phyloP scores from a whole-genome alignment of 2,329 filamentous ascomycete species.

The Neospermospora avenae region DNA sequence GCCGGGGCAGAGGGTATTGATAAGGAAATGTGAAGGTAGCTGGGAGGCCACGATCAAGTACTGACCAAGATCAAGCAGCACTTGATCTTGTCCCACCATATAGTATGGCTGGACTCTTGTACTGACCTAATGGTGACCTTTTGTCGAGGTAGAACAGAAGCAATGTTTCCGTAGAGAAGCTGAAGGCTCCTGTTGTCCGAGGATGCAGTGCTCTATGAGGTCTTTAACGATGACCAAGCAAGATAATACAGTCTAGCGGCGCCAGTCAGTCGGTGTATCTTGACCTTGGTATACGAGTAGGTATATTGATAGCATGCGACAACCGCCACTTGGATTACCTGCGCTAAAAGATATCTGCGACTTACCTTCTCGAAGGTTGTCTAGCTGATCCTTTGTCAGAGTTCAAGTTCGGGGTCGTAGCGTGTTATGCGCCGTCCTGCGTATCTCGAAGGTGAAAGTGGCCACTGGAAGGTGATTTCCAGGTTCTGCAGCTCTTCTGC shows the following conservation, averaged over 20 bases:
- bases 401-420: conserved; percentile 18
- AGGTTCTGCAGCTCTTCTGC: conserved; percentile 22
- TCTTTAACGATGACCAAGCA: conserved; percentile 9
- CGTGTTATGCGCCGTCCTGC: conserved; percentile 7
- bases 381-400: conserved; percentile 3
- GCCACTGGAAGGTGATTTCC: conserved; percentile 12
- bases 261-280: conserved; percentile 6
- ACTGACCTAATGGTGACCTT: conserved; percentile 4
- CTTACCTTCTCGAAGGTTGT: conserved; percentile 16
- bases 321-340: conserved; percentile 1
- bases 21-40: conserved; percentile 1
- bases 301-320: conserved; percentile 17
- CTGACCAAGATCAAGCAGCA: too few species aligned
- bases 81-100: conserved; percentile 10
- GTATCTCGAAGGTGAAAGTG: conserved; percentile 1
- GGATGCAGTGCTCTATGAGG: neutral
- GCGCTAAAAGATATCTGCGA: conserved; percentile 4
- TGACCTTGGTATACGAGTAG: conserved; percentile 5
- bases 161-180: conserved; percentile 12
- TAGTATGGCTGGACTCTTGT: conserved; percentile 5
- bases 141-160: conserved; percentile 14
- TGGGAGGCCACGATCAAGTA: conserved; percentile 7
- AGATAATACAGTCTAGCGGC: neutral
- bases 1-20: conserved; percentile 11
- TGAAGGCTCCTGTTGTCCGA: conserved; percentile 10